These are phyloP conservation scores for Kodamaea leandrae DNA, from an alignment of 805 yeast species.

Conservation along the genomic window DNA sequence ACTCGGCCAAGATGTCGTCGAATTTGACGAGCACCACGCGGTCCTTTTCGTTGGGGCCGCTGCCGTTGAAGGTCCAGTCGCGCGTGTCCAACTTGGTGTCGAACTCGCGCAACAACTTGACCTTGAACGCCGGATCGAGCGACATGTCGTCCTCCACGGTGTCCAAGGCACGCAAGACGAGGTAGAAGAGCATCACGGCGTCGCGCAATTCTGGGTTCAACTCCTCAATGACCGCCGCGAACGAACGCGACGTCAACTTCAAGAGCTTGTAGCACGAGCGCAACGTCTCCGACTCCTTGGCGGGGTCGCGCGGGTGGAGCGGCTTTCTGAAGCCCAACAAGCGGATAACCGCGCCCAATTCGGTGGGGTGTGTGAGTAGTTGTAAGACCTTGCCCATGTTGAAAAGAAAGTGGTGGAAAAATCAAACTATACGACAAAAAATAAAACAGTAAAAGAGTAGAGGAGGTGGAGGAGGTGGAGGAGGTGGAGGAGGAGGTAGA, in stretches of 20 bases:
- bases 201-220: conserved; percentile 85
- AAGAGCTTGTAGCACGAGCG: conserved; percentile 67
- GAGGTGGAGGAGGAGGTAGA: too few species aligned
- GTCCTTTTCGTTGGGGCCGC: conserved; percentile 63
- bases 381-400: conserved; percentile 61
- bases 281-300: conserved; percentile 29
- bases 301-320: conserved; percentile 46
- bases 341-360: conserved; percentile 65
- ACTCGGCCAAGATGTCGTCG: conserved; percentile 65
- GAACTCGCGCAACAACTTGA: conserved; percentile 71
- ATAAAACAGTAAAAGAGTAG: not conserved
- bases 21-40: conserved; percentile 79
- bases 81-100: conserved; percentile 56
- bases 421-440: not conserved
- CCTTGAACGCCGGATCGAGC: conserved; percentile 64
- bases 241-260: conserved; percentile 77
- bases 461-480: not conserved
- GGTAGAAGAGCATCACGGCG: conserved; percentile 79
- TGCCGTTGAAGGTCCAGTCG: conserved; percentile 82
- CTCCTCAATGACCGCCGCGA: conserved; percentile 90
- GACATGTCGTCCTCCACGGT: conserved; percentile 97
- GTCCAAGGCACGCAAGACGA: conserved; percentile 86
- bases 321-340: conserved; percentile 52
- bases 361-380: conserved; percentile 66
- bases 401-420: too few species aligned